phyloP scores from a whole-genome alignment of 176 grass and related monocot species.

The Melocanna baccifera region DNA sequence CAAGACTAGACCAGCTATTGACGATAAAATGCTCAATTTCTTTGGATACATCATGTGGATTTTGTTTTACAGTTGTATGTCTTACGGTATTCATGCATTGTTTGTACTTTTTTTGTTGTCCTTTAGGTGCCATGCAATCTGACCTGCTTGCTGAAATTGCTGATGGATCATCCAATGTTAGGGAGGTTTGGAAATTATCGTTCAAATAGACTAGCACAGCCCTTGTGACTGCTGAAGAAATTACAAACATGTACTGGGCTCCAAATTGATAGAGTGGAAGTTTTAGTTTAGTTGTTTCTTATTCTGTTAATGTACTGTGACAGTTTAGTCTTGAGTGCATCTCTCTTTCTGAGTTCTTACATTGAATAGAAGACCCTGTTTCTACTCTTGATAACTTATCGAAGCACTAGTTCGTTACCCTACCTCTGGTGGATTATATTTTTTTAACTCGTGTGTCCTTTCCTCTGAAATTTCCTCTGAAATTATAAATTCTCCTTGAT shows the following conservation, averaged over 20 bases:
- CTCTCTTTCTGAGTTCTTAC: background rate
- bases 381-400: background rate
- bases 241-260: background rate
- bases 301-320: constrained; percentile 17
- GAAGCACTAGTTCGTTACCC: background rate
- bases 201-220: constrained; percentile 45
- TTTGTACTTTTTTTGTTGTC: constrained; percentile 18
- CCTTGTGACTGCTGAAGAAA: background rate
- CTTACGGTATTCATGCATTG: background rate
- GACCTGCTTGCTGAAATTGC: constrained; percentile 68
- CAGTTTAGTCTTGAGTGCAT: background rate
- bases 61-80: constrained; percentile 1
- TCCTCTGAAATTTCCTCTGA: background rate
- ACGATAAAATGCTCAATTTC: background rate
- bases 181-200: constrained; percentile 87
- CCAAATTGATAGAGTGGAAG: constrained; percentile 1
- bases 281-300: background rate
- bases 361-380: background rate
- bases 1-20: background rate
- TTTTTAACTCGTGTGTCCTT: background rate
- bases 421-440: background rate
- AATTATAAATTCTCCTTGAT: background rate
- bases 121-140: constrained; percentile 63
- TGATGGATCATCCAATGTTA: constrained; percentile 90
- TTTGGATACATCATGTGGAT: constrained; percentile 4